Percentiles rank a stretch among this genome's conserved stretches.
Evolutionary conservation across 83 land plant genomes (phyloP).

Genomic region (Picea abies): DNA sequence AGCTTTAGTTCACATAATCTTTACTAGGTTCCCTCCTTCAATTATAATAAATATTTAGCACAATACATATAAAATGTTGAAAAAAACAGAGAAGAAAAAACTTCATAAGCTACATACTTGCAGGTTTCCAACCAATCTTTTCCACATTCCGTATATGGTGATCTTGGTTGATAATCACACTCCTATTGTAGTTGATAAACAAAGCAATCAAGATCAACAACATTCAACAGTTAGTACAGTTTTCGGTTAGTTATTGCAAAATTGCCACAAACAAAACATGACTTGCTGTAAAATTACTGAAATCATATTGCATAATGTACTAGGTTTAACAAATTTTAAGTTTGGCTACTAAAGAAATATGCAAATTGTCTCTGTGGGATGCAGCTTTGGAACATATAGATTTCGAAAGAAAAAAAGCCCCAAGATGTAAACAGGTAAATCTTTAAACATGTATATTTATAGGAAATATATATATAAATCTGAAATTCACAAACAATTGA

Average conservation of each 20-base stretch:
- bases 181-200: constrained; percentile 21
- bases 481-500: neutral
- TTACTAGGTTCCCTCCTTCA: neutral
- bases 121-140: constrained; percentile 44
- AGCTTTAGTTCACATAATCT: neutral
- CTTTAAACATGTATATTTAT: neutral
- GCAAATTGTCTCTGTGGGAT: neutral
- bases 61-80: neutral
- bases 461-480: neutral
- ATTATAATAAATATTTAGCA: neutral
- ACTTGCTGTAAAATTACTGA: neutral
- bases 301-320: neutral
- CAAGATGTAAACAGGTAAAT: neutral
- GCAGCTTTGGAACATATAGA: neutral
- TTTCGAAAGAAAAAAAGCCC: neutral
- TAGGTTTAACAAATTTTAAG: neutral
- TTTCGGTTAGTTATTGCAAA: neutral
- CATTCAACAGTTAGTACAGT: neutral
- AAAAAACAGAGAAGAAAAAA: neutral
- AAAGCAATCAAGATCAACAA: neutral
- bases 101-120: constrained; percentile 23
- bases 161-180: constrained; percentile 48
- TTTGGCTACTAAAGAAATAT: neutral
- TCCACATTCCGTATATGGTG: constrained; percentile 38
- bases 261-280: neutral